Evolutionary conservation across 352 stramenopile species (phyloP).

Genomic region (Nothophytophthora sp.): DNA sequence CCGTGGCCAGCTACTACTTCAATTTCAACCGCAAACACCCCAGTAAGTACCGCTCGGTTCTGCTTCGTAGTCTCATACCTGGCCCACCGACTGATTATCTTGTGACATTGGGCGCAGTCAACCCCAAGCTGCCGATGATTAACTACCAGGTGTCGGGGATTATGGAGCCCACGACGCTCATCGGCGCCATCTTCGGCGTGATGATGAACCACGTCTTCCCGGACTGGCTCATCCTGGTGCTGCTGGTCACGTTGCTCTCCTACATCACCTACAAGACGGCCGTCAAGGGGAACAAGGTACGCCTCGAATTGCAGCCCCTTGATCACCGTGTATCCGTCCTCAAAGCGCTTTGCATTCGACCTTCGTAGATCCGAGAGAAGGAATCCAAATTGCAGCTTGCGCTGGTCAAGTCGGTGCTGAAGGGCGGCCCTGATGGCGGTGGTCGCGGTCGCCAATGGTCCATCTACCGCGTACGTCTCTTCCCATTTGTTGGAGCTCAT

Average conservation of each 20-base stretch:
- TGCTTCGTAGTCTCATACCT: not conserved
- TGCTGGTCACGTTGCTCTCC: constrained; percentile 75
- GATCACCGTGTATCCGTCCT: not conserved
- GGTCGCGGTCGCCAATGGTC: constrained; percentile 59
- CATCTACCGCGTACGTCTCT: constrained; percentile 55
- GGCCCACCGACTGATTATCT: constrained; percentile 7
- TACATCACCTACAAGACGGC: constrained; percentile 79
- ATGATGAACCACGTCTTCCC: constrained; percentile 86
- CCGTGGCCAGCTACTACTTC: constrained; percentile 94
- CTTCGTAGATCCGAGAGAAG: constrained; percentile 51
- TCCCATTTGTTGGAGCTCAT: not conserved
- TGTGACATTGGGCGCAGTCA: constrained; percentile 23
- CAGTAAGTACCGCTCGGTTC: constrained; percentile 29
- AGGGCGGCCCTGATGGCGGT: constrained; percentile 43
- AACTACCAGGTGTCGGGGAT: constrained; percentile 98
- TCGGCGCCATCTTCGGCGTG: constrained; percentile 78
- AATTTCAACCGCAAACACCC: constrained; percentile 95
- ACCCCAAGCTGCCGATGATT: constrained; percentile 92
- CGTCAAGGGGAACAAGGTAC: constrained; percentile 67
- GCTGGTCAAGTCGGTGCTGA: constrained; percentile 54
- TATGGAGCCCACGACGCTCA: constrained; percentile 96
- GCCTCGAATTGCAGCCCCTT: not conserved
- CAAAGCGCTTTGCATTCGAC: not conserved
- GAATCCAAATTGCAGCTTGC: constrained; percentile 45
- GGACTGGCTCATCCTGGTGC: constrained; percentile 80